Evolutionary conservation across 345 rosid species (phyloP).

Genomic region (Dipteronia sinensis): DNA sequence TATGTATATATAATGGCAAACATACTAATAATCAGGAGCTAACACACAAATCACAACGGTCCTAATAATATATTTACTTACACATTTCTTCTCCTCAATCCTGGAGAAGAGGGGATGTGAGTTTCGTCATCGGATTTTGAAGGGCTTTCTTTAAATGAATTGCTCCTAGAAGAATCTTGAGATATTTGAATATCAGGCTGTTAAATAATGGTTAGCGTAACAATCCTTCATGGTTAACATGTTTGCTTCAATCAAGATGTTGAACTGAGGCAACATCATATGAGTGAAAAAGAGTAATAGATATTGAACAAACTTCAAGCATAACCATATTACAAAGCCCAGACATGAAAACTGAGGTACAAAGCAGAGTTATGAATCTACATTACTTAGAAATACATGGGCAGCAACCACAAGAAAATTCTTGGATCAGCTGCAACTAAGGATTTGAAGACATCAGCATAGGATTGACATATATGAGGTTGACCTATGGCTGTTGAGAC

Average conservation of each 20-base stretch:
- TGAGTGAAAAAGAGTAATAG: background rate
- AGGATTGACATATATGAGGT: background rate
- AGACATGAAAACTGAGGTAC: background rate
- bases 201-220: background rate
- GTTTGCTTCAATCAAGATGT: background rate
- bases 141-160: slow-evolving; percentile 44
- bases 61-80: slow-evolving; percentile 34
- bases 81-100: slow-evolving; percentile 82
- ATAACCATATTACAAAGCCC: background rate
- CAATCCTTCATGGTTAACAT: background rate
- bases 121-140: slow-evolving; percentile 41
- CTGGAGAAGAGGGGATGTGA: slow-evolving; percentile 54
- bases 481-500: background rate
- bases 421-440: background rate
- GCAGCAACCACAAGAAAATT: background rate
- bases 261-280: background rate
- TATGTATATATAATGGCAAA: no score
- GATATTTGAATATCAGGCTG: slow-evolving; percentile 51
- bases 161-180: slow-evolving; percentile 34
- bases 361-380: background rate
- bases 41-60: slow-evolving; percentile 1
- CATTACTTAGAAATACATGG: background rate
- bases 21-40: background rate
- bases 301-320: background rate
- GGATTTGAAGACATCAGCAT: background rate